These are phyloP conservation scores for Debaryomyces hansenii DNA, from an alignment of 805 yeast species.

Conservation along the genomic window DNA sequence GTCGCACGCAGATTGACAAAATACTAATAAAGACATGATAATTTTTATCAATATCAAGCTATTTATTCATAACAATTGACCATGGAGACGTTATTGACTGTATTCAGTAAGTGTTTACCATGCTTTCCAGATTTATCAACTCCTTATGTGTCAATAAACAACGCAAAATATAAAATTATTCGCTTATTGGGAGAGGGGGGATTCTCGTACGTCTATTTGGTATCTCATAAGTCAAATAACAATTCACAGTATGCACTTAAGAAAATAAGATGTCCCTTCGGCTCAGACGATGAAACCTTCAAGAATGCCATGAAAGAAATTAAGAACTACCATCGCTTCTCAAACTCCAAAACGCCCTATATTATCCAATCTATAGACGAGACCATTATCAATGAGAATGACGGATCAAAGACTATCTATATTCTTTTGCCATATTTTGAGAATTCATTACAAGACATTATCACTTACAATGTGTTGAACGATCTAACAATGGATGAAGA, in stretches of 20 bases:
- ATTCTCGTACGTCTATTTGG: conserved; percentile 82
- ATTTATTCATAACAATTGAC: neutral
- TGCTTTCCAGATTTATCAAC: conserved; percentile 44
- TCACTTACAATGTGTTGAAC: conserved; percentile 62
- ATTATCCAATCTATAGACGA: conserved; percentile 73
- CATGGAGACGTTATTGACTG: conserved; percentile 23
- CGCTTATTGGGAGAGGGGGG: conserved; percentile 89
- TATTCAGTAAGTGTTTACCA: conserved; percentile 39
- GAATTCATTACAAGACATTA: conserved; percentile 74
- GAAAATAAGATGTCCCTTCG: conserved; percentile 85
- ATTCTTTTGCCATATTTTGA: conserved; percentile 78
- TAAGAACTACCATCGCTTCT: conserved; percentile 68
- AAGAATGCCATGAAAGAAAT: conserved; percentile 73
- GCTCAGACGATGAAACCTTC: conserved; percentile 65
- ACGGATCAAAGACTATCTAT: conserved; percentile 78
- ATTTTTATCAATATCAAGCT: neutral
- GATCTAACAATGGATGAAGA: conserved; percentile 54
- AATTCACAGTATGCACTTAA: conserved; percentile 68
- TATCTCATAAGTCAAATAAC: conserved; percentile 47
- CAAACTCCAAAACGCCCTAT: conserved; percentile 53
- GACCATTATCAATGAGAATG: conserved; percentile 66
- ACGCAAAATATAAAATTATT: conserved; percentile 59
- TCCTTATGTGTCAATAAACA: conserved; percentile 64
- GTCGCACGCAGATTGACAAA: neutral
- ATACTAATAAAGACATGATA: neutral